Evolutionary conservation across 208 protist species (phyloP), one percentile per base, ranked within the genome.

Genomic region (Acanthamoeba culbertsoni): DNA sequence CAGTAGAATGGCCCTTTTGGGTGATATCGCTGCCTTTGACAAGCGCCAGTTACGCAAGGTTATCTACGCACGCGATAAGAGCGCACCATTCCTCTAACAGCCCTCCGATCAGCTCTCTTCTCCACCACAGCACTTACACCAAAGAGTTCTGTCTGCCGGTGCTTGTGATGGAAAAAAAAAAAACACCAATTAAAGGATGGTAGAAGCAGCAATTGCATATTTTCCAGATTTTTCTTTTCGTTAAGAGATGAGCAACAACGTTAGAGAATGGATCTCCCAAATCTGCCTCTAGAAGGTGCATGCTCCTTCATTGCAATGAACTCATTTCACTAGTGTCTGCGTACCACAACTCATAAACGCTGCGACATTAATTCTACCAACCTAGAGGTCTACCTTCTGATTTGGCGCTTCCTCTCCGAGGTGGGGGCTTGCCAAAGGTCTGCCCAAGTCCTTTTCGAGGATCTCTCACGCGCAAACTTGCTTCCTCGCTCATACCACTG

Each of bases 401-500:
- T 90, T 48, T 90, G 82, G 82, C 82, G 82, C 20, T 40, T 90
- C 35, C 82, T 90, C 20, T 14, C 82, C 26, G 18, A 18, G 14
- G 18, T 51, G 10, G 82, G 51, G 35, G 1, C 45, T 3, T 59
- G 51, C 26, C 82, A 65, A 14, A 20, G 26, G 2, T 62, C 82
- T 7, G 48, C 82, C 4, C 28, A 90, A 20, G 57, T 65, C 12
- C 57, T 90, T 1, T 90, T 90, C 26, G 82, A 90, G 18, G 82
- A 68, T 14, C 82, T 90, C 26, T 3, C 57, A 0, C 23, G 40
- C 4, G 57, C 48, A 20, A 14, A 90, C 26, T 51, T 90, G 12
- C 57, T 90, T 31, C 82, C 82, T 35, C 46, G 82, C 3, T 16
- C n/a, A 33, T 90, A 90, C n/a, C 26, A 90, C 57, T 90, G 82